Percentiles rank a stretch among this genome's conserved stretches.
These are phyloP conservation scores for Pisolithus orientalis DNA, from an alignment of 768 basidiomycete genomes.

Conservation along the genomic window DNA sequence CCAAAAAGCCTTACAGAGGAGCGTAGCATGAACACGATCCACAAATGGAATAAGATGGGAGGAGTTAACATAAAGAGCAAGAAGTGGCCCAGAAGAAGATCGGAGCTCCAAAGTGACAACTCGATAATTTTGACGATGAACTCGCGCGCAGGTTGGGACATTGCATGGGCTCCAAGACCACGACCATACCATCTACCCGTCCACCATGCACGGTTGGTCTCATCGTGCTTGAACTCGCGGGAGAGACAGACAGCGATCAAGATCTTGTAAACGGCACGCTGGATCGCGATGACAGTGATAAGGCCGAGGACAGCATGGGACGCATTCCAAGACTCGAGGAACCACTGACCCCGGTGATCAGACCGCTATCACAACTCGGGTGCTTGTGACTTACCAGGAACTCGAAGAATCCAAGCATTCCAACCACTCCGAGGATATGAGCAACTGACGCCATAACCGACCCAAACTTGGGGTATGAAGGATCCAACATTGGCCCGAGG, in stretches of 20 bases:
- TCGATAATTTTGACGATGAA: constrained; percentile 98
- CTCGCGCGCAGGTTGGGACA: constrained; percentile 98
- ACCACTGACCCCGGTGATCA: constrained; percentile 58
- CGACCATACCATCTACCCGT: constrained; percentile 96
- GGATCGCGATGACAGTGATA: constrained; percentile 86
- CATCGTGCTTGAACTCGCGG: constrained; percentile 98
- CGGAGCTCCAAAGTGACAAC: constrained; percentile 91
- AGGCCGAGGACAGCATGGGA: constrained; percentile 92
- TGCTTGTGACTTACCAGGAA: constrained; percentile 63
- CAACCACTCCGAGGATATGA: constrained; percentile 74
- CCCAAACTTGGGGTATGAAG: constrained; percentile 83
- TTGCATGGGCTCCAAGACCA: constrained; percentile 81
- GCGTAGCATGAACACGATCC: constrained; percentile 84
- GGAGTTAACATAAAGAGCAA: constrained; percentile 88
- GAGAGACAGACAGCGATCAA: constrained; percentile 91
- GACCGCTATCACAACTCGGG: not conserved
- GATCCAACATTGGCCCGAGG: constrained; percentile 86
- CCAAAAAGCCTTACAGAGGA: constrained; percentile 62
- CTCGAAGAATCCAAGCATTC: constrained; percentile 93
- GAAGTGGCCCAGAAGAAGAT: constrained; percentile 83
- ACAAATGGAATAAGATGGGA: constrained; percentile 83
- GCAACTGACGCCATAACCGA: constrained; percentile 89
- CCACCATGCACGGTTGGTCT: constrained; percentile 99
- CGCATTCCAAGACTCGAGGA: constrained; percentile 86
- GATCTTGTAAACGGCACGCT: constrained; percentile 89